Conservation (phyloP, 345 rosid genomes). For the Gossypioides kirkii region DNA sequence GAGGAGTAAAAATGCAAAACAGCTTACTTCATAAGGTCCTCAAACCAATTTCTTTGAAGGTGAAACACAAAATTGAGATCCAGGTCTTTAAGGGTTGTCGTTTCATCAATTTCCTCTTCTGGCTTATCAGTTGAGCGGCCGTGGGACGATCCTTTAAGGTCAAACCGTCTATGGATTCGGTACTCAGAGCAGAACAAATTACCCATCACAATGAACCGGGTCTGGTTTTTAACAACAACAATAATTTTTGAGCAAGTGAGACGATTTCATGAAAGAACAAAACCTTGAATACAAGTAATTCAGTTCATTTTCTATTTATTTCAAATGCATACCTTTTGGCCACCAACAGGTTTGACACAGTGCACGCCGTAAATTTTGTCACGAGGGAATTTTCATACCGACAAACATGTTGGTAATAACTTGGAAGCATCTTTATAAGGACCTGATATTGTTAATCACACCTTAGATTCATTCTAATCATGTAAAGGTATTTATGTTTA, state of each 20-base stretch:
- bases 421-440: constrained; percentile 85
- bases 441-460: constrained; percentile 46
- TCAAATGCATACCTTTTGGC: constrained; percentile 64
- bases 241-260: constrained; percentile 22
- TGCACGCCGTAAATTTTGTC: constrained; percentile 93
- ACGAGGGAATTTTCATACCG: constrained; percentile 75
- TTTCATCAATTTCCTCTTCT: constrained; percentile 89
- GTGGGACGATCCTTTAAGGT: constrained; percentile 94
- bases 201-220: constrained; percentile 96
- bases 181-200: constrained; percentile 95
- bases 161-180: constrained; percentile 88
- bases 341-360: constrained; percentile 95
- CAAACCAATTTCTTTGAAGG: constrained; percentile 77
- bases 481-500: not conserved
- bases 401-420: constrained; percentile 71
- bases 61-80: constrained; percentile 90
- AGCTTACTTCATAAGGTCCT: constrained; percentile 77
- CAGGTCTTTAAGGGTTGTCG: constrained; percentile 89
- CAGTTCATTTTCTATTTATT: not conserved
- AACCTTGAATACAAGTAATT: not conserved
- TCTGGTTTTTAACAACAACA: constrained; percentile 41
- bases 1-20: not conserved
- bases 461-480: constrained; percentile 19
- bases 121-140: constrained; percentile 89
- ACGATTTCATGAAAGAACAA: not conserved